Conservation (phyloP, 2,329 filamentous ascomycete genomes). For the Fusarium beomiforme region DNA sequence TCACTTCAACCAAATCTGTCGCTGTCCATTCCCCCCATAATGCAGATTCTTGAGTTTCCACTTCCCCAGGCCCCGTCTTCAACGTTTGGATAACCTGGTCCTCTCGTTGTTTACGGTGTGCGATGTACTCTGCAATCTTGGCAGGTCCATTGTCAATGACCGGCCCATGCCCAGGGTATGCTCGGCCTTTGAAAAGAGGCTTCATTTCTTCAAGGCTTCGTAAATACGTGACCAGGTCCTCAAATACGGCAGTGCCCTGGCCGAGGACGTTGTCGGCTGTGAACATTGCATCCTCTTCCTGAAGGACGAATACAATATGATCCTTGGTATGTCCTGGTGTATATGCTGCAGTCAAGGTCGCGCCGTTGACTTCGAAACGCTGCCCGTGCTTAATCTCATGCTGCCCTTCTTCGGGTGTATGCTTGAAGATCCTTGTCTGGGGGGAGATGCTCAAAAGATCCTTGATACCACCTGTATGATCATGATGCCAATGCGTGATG, state of each 20-base stretch:
- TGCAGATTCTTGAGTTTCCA: conserved; percentile 39
- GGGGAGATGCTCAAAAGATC: conserved; percentile 75
- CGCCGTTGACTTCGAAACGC: conserved; percentile 66
- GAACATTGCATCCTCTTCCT: conserved; percentile 85
- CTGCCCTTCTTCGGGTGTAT: conserved; percentile 64
- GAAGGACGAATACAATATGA: conserved; percentile 81
- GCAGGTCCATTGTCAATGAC: conserved; percentile 76
- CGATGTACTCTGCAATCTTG: conserved; percentile 84
- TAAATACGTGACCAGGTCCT: conserved; percentile 77
- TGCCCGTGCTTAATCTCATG: conserved; percentile 59
- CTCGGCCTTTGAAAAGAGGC: conserved; percentile 70
- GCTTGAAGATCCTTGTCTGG: conserved; percentile 71
- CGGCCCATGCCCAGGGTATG: conserved; percentile 89
- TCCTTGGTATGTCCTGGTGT: conserved; percentile 79
- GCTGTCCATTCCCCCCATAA: conserved; percentile 65
- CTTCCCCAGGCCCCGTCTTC: conserved; percentile 45
- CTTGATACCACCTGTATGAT: conserved; percentile 81
- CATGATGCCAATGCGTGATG: conserved; percentile 91
- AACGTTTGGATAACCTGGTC: conserved; percentile 77
- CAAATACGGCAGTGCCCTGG: conserved; percentile 87
- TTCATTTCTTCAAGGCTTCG: conserved; percentile 76
- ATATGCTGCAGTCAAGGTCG: conserved; percentile 71
- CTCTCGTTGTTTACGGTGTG: conserved; percentile 82
- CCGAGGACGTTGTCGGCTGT: conserved; percentile 91
- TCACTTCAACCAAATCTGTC: conserved; percentile 86